Evolutionary conservation across 2,329 filamentous ascomycete species (phyloP).

Genomic region (Ilyonectria sp.): DNA sequence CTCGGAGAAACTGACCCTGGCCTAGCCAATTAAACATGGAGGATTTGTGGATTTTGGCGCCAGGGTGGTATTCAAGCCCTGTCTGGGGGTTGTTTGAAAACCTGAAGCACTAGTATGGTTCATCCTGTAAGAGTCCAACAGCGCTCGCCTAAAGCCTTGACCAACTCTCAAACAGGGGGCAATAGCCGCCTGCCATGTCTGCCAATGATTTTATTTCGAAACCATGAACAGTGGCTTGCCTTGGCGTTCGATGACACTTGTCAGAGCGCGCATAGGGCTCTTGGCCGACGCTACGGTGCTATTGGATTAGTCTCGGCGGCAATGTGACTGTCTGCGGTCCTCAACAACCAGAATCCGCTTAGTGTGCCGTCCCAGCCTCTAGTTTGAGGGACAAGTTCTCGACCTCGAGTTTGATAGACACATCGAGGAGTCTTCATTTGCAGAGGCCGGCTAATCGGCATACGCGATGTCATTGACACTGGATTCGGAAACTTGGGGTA

Average conservation of each 20-base stretch:
- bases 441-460: constrained; percentile 19
- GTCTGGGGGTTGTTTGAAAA: constrained; percentile 10
- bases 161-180: constrained; percentile 24
- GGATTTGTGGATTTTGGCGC: background rate
- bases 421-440: background rate
- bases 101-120: constrained; percentile 26
- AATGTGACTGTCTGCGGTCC: background rate
- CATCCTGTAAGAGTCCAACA: constrained; percentile 3
- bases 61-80: constrained; percentile 2
- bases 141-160: background rate
- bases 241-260: background rate
- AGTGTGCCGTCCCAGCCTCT: background rate
- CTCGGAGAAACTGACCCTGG: background rate
- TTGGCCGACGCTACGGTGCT: constrained; percentile 11
- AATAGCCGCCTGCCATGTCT: background rate
- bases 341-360: background rate
- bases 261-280: constrained; percentile 6
- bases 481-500: background rate
- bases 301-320: constrained; percentile 11
- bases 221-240: background rate
- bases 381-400: constrained; percentile 11
- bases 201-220: background rate
- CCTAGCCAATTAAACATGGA: background rate
- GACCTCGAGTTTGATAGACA: constrained; percentile 11
- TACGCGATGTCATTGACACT: background rate